Percentiles rank a stretch among this genome's conserved stretches.
These are phyloP conservation scores for Quercus cerris DNA, from an alignment of 306 rosid genomes.

Conservation along the genomic window DNA sequence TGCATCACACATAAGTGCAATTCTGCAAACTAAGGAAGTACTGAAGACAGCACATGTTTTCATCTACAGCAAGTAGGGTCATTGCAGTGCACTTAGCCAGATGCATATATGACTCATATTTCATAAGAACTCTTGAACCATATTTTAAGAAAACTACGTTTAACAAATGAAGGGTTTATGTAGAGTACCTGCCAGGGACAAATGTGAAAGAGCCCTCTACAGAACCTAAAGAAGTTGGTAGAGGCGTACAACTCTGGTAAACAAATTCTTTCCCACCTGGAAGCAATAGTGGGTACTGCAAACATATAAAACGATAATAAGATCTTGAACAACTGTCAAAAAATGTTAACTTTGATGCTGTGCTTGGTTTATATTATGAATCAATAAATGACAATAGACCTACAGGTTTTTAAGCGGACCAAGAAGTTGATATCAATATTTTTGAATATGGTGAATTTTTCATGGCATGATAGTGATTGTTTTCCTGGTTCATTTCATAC, in stretches of 20 bases:
- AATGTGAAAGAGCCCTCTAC: conserved; percentile 87
- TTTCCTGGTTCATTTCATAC: not conserved
- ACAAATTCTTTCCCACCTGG: conserved; percentile 69
- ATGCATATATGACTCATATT: not conserved
- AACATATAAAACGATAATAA: conserved; percentile 18
- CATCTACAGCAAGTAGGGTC: not conserved
- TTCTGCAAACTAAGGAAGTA: not conserved
- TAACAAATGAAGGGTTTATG: not conserved
- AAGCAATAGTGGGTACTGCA: conserved; percentile 74
- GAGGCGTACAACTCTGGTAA: conserved; percentile 65
- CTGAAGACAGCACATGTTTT: not conserved
- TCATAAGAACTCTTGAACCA: not conserved
- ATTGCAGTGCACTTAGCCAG: not conserved
- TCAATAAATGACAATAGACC: not conserved
- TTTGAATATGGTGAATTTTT: not conserved
- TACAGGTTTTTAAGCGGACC: not conserved
- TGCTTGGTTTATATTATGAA: not conserved
- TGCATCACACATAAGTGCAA: not conserved
- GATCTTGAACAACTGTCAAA: not conserved
- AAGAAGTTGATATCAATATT: not conserved
- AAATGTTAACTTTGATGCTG: not conserved
- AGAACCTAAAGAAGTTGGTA: conserved; percentile 61
- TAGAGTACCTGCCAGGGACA: conserved; percentile 87
- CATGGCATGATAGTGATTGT: not conserved
- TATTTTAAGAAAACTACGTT: not conserved